Evolutionary conservation across 2,329 filamentous ascomycete species (phyloP), one percentile per base, ranked within the genome.

Genomic region (Fulvia fulva): DNA sequence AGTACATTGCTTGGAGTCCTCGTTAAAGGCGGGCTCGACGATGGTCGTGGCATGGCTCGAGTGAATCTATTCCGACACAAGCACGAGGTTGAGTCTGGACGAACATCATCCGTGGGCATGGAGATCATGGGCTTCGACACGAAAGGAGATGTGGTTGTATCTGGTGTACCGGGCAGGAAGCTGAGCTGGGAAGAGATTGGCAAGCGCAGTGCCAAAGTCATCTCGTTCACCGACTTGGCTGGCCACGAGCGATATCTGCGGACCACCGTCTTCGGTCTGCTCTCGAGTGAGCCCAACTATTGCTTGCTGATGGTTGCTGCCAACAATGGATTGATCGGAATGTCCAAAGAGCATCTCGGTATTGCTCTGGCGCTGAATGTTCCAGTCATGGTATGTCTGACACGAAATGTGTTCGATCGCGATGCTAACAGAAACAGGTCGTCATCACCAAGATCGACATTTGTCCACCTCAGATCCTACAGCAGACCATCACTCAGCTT

Each of bases 391-490:
- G 92, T 97, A 30, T 26, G 11, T 16, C 25, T 16, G 1, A 50
- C 11, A 32, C 26, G 12, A 9, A 3, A 87, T 97, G 97, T 99
- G 79, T 96, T 97, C 64, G 94, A 97, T 72, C 97, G 97, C 56
- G 19, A 21, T n/a, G n/a, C 47, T 50, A 50, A 50, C 47, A 19
- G 16, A 21, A 19, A 12, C 26, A 50, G 47, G 47, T 50, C 97
- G 94, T 74, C 94, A 87, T 97, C 63, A 99, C 93, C 74, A 99
- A 97, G 79, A 96, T 97, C 64, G 94, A 99, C 73, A 97, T 97
- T 56, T 97, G 94, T 73, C 94, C 94, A 22, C 91, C 93, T 1
- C 89, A 97, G 65, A 97, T 99, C 69, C 80, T 99, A 23, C 86
- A 96, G 76, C 89, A 97, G 78, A 99, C 94, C 22, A 86, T 97